Conservation (phyloP, 306 rosid species). For the Luffa aegyptiaca region DNA sequence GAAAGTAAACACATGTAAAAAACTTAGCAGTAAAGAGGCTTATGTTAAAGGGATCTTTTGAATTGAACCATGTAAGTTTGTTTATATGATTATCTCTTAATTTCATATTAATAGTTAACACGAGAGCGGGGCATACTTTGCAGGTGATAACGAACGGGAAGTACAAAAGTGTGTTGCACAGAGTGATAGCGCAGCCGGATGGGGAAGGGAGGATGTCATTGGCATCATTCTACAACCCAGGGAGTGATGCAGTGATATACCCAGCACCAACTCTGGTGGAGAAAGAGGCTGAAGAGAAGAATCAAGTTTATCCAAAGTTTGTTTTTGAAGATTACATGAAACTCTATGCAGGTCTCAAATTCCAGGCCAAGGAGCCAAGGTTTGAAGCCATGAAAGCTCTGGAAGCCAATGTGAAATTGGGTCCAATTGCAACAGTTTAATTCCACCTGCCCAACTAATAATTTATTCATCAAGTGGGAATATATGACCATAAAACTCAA, state of each 20-base stretch:
- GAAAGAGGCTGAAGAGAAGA: slow-evolving; percentile 50
- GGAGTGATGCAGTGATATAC: slow-evolving; percentile 69
- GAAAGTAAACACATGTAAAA: too few relatives aligned
- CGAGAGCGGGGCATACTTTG: not conserved
- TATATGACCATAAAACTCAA: not conserved
- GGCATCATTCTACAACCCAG: slow-evolving; percentile 89
- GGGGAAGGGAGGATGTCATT: slow-evolving; percentile 77
- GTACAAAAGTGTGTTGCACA: slow-evolving; percentile 79
- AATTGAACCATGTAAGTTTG: too few relatives aligned
- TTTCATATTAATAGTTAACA: not conserved
- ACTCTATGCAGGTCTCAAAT: slow-evolving; percentile 57
- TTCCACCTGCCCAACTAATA: not conserved
- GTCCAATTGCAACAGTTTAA: slow-evolving; percentile 62
- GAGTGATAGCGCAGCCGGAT: slow-evolving; percentile 70
- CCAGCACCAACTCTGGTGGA: slow-evolving; percentile 67
- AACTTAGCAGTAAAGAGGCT: too few relatives aligned
- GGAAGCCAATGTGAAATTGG: slow-evolving; percentile 27
- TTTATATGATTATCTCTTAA: too few relatives aligned
- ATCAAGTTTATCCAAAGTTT: slow-evolving; percentile 69
- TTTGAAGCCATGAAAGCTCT: slow-evolving; percentile 67
- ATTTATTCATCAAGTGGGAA: not conserved
- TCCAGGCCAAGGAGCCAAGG: slow-evolving; percentile 80
- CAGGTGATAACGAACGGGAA: slow-evolving; percentile 51
- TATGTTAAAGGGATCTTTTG: too few relatives aligned
- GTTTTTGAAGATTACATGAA: slow-evolving; percentile 91